Conservation (phyloP, 768 basidiomycete genomes). For the Suillus hirtellus region DNA sequence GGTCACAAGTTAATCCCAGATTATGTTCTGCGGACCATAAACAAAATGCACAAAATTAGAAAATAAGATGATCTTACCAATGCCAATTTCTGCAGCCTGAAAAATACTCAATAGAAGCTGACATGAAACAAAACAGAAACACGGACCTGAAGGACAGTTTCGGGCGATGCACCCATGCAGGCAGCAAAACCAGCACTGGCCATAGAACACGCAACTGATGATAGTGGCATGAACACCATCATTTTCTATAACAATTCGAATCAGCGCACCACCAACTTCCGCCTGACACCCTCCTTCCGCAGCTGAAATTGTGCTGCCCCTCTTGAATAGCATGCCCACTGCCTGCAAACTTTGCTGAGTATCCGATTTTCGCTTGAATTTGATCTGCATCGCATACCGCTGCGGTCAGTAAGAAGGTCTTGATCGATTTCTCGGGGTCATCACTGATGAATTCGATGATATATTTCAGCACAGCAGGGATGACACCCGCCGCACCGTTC, state of each 20-base stretch:
- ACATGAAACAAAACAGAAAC: slow-evolving; percentile 1
- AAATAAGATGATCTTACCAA: slow-evolving; percentile 49
- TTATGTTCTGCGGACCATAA: slow-evolving; percentile 64
- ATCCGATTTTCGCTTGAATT: not conserved
- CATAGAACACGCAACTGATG: slow-evolving; percentile 89
- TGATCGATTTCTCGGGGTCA: slow-evolving; percentile 83
- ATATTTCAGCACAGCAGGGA: slow-evolving; percentile 90
- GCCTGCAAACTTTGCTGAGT: slow-evolving; percentile 46
- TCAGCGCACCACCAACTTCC: slow-evolving; percentile 78
- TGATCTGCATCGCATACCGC: slow-evolving; percentile 60
- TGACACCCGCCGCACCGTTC: slow-evolving; percentile 92
- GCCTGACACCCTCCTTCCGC: slow-evolving; percentile 96
- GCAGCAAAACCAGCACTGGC: slow-evolving; percentile 92
- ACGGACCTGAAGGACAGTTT: slow-evolving; percentile 73
- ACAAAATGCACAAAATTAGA: not conserved
- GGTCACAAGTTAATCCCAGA: slow-evolving; percentile 90
- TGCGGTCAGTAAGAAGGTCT: slow-evolving; percentile 89
- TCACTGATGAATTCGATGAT: slow-evolving; percentile 91
- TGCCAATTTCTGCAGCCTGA: slow-evolving; percentile 86
- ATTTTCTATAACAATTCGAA: slow-evolving; percentile 3
- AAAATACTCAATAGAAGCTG: slow-evolving; percentile 9
- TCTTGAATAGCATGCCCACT: slow-evolving; percentile 93
- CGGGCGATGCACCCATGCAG: slow-evolving; percentile 89
- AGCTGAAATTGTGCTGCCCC: slow-evolving; percentile 95
- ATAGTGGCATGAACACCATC: slow-evolving; percentile 7